phyloP scores from a whole-genome alignment of 169 alveolate species.

The Cryptosporidium muris region DNA sequence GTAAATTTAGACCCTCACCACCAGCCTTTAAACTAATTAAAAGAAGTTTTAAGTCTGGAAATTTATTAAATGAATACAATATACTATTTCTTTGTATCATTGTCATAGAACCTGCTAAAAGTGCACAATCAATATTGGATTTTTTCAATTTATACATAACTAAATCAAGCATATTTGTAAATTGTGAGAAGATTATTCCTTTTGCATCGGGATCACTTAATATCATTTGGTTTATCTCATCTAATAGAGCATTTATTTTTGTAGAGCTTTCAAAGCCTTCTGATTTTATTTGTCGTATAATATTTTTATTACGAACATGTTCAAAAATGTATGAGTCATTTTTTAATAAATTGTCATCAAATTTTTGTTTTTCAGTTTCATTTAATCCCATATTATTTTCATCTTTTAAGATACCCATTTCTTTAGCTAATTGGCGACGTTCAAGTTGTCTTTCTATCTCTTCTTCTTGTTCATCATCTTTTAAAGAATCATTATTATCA shows the following conservation, averaged over 20 bases:
- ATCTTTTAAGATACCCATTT: constrained; percentile 17
- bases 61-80: constrained; percentile 83
- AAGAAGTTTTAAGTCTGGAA: constrained; percentile 82
- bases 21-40: constrained; percentile 94
- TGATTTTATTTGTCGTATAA: constrained; percentile 78
- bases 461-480: constrained; percentile 62
- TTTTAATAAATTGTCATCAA: neutral
- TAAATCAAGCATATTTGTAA: constrained; percentile 86
- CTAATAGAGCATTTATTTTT: constrained; percentile 81
- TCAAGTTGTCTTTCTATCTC: constrained; percentile 72
- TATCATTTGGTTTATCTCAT: constrained; percentile 78
- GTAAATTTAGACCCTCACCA: constrained; percentile 97
- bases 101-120: constrained; percentile 83
- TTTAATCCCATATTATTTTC: neutral
- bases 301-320: constrained; percentile 73
- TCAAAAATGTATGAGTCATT: constrained; percentile 3
- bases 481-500: constrained; percentile 51
- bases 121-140: constrained; percentile 81
- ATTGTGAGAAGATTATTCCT: constrained; percentile 87
- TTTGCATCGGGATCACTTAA: constrained; percentile 78
- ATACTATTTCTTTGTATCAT: constrained; percentile 82
- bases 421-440: constrained; percentile 48
- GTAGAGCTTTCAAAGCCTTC: constrained; percentile 80
- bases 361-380: neutral
- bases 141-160: constrained; percentile 83